Evolutionary conservation across 345 rosid genomes (phyloP).

Genomic region (Eutrema heterophyllum): DNA sequence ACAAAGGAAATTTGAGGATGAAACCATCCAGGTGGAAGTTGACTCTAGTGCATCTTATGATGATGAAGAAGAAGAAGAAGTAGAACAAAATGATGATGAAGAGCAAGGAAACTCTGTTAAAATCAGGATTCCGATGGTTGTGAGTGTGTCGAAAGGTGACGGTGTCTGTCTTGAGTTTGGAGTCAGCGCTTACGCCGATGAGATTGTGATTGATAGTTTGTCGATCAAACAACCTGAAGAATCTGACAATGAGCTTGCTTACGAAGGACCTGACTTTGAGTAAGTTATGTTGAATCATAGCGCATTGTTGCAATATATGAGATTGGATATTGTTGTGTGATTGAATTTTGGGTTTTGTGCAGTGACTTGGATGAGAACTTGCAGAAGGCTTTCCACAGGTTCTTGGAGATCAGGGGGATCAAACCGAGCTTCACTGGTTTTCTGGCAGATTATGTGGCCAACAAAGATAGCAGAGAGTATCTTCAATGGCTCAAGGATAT

Average conservation of each 20-base stretch:
- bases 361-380: constrained; percentile 71
- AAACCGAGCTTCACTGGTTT: constrained; percentile 38
- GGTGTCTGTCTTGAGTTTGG: constrained; percentile 48
- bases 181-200: constrained; percentile 43
- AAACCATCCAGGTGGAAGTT: constrained; percentile 50
- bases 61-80: constrained; percentile 17
- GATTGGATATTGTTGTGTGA: background rate
- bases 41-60: constrained; percentile 30
- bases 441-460: constrained; percentile 44
- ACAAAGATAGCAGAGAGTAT: constrained; percentile 59
- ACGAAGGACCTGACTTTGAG: constrained; percentile 66
- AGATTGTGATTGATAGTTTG: constrained; percentile 53
- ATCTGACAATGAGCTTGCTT: constrained; percentile 36
- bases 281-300: constrained; percentile 25
- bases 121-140: constrained; percentile 46
- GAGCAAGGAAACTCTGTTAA: background rate
- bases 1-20: constrained; percentile 39
- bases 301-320: background rate
- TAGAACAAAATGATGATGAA: constrained; percentile 8
- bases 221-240: constrained; percentile 40
- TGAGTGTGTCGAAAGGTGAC: constrained; percentile 40
- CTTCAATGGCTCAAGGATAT: constrained; percentile 52
- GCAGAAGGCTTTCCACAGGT: constrained; percentile 59
- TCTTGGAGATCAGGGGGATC: constrained; percentile 66
- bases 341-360: constrained; percentile 11